Percentiles rank a stretch among this genome's conserved stretches.
phyloP scores from a whole-genome alignment of 768 basidiomycete genomes.

The Mycena epipterygia region DNA sequence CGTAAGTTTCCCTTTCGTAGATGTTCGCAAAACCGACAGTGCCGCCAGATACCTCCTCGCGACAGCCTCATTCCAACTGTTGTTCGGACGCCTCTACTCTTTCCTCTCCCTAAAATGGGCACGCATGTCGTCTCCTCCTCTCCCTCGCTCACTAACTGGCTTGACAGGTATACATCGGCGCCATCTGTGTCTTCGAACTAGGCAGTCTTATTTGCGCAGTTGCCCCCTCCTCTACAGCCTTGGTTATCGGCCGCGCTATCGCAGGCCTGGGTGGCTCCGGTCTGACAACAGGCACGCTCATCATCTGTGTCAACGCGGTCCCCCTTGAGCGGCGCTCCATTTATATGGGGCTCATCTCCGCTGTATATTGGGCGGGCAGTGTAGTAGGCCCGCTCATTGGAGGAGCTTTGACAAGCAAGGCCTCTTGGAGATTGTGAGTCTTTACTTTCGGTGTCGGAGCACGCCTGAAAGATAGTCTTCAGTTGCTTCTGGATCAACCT shows the following conservation, averaged over 20 bases:
- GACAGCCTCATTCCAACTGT: slow-evolving; percentile 12
- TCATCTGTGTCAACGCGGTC: background rate
- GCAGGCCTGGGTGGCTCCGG: too few relatives aligned
- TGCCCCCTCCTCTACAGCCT: background rate
- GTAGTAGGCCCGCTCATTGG: background rate
- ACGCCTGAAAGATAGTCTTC: background rate
- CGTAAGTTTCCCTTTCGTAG: slow-evolving; percentile 2
- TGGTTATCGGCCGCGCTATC: background rate
- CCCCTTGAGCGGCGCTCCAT: background rate
- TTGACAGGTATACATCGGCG: background rate
- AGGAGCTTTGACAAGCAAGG: background rate
- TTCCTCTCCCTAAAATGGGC: slow-evolving; percentile 16
- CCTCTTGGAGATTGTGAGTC: background rate
- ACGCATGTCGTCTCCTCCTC: background rate
- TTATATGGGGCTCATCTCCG: background rate
- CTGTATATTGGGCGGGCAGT: background rate
- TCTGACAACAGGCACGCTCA: background rate
- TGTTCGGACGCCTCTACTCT: slow-evolving; percentile 20
- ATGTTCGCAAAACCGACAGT: background rate
- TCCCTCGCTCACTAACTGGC: background rate
- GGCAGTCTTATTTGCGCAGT: background rate
- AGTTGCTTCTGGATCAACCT: background rate
- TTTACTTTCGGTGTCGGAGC: background rate
- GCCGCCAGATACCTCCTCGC: slow-evolving; percentile 20
- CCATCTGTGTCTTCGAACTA: background rate